These are phyloP conservation scores for Isoetes taiwanensis DNA, from an alignment of 75 land plant species.

Conservation along the genomic window DNA sequence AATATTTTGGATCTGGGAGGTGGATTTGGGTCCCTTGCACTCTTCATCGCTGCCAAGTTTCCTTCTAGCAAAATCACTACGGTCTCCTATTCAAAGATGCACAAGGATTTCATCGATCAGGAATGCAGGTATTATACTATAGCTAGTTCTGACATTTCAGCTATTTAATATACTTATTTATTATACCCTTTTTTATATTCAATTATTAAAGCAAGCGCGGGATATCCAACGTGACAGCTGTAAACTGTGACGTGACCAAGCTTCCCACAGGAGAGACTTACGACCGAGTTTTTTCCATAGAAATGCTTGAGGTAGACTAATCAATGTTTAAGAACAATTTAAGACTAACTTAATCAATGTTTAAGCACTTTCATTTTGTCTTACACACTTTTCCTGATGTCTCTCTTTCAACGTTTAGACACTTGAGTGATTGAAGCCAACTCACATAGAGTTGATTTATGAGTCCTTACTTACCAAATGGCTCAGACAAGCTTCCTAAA, in stretches of 20 bases:
- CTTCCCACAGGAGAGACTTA: constrained; percentile 51
- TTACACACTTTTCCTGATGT: neutral
- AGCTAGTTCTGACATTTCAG: no score
- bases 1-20: neutral
- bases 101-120: neutral
- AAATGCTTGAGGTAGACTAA: constrained; percentile 86
- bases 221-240: constrained; percentile 51
- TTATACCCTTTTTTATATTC: neutral
- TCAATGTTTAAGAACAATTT: neutral
- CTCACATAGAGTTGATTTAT: neutral
- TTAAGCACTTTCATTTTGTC: neutral
- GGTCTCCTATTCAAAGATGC: neutral
- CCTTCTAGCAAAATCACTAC: neutral
- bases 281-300: constrained; percentile 81
- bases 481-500: neutral
- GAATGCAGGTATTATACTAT: no score
- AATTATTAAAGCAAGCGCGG: constrained; percentile 23
- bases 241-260: constrained; percentile 67
- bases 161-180: neutral
- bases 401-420: neutral
- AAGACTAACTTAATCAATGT: neutral
- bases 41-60: neutral
- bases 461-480: neutral
- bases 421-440: neutral
- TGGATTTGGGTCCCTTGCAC: neutral